Base-by-base conservation (phyloP, 1,284 basidiomycete genomes). In the Boletus sp. region DNA sequence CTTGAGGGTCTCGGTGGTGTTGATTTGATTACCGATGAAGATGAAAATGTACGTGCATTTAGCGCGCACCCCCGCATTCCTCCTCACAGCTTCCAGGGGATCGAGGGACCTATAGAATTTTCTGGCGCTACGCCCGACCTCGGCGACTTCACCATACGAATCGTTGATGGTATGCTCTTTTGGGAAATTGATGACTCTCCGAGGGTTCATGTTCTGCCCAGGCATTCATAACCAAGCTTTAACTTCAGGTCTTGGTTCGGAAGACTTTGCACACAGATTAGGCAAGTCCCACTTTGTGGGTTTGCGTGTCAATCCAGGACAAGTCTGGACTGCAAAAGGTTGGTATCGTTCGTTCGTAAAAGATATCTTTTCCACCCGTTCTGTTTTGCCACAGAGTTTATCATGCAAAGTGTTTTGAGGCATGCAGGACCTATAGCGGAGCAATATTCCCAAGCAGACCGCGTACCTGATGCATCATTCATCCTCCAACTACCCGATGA, bases 271-370 rank as follows among this genome's bases (percentile, higher is more conserved):
- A 37, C 69, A 82, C 17, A 76, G 79, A 19, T 71, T 86, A 14
- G 85, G 82, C 14, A 91, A 81, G 61, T 87, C 88, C 0, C 82
- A 89, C 48, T 88, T 80, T 60, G 57, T 81, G 2, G 91, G 91
- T 5, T 71, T 81, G 29, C 76, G 77, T 5, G 70, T 88, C 5
- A 74, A 80, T 4, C 63, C 77, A 7, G 87, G 84, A 5, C 73
- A 80, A 16, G 71, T 92, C 8, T 96, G 94, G 94, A 78, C 83
- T 69, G 91, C 89, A 2, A 88, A 88, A 74, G 86, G 91, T 87
- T 44, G 20, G 63, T 51, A 22, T 32, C 10, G 5, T 38, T 49
- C 29, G 22, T 43, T 19, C 9, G 26, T 38, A 26, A 41, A 27
- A 19, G 0, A 4, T 25, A 3, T 27, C 5, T 38, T 35, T 25